These are phyloP conservation scores for Stipa capillata DNA, from an alignment of 176 grass and related monocot genomes.

Conservation along the genomic window DNA sequence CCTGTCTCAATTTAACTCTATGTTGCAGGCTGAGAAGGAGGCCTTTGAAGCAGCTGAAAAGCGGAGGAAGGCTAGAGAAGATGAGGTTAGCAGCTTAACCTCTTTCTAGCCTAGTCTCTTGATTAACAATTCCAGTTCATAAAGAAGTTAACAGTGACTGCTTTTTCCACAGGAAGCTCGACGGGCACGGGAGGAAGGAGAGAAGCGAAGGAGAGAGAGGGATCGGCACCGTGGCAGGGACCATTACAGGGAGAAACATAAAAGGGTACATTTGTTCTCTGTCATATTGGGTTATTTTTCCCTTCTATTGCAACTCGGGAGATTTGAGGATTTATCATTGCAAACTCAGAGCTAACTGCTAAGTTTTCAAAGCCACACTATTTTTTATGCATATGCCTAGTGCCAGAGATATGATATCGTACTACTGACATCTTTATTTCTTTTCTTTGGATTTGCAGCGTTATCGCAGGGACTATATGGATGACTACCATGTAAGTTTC, in stretches of 20 bases:
- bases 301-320: too few relatives aligned
- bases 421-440: background rate
- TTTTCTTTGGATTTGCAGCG: conserved; percentile 37
- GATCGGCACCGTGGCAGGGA: conserved; percentile 61
- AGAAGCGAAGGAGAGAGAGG: conserved; percentile 50
- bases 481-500: conserved; percentile 83
- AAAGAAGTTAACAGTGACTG: background rate
- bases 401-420: background rate
- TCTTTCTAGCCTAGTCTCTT: background rate
- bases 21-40: conserved; percentile 82
- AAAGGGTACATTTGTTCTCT: conserved; percentile 52
- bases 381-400: background rate
- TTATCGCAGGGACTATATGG: conserved; percentile 29
- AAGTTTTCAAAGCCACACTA: background rate
- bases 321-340: too few relatives aligned
- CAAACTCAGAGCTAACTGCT: background rate
- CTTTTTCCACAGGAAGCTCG: conserved; percentile 72
- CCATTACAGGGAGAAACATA: conserved; percentile 58
- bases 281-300: background rate
- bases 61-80: conserved; percentile 79
- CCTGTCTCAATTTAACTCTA: background rate
- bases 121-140: background rate
- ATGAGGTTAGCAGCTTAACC: conserved; percentile 31
- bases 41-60: conserved; percentile 99
- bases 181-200: conserved; percentile 79